A percentile compares a stretch with the other conserved stretches of the same genome.
These are phyloP conservation scores for Singerocomus rubriflavus DNA, from an alignment of 1,284 basidiomycete species.

Conservation along the genomic window DNA sequence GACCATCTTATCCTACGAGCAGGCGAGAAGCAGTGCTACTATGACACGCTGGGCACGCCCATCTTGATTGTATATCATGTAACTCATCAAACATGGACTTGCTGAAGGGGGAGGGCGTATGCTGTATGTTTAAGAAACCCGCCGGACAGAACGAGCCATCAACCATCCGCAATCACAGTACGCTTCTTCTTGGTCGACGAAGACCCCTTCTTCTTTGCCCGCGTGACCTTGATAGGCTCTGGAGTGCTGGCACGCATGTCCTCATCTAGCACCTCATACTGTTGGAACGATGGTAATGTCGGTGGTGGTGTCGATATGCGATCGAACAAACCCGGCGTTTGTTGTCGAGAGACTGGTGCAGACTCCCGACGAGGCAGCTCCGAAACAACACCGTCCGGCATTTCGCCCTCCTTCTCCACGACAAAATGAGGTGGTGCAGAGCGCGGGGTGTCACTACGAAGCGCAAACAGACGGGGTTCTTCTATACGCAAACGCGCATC, in stretches of 20 bases:
- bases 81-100: slow-evolving; percentile 11
- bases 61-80: slow-evolving; percentile 24
- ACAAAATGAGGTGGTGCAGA: slow-evolving; percentile 42
- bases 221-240: slow-evolving; percentile 71
- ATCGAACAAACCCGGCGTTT: slow-evolving; percentile 29
- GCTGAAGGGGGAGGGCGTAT: background rate
- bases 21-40: slow-evolving; percentile 17
- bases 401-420: slow-evolving; percentile 80
- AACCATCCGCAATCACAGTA: slow-evolving; percentile 32
- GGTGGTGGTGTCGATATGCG: slow-evolving; percentile 38
- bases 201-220: slow-evolving; percentile 66
- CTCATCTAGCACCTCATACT: slow-evolving; percentile 54
- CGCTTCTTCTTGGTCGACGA: slow-evolving; percentile 63
- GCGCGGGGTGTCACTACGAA: slow-evolving; percentile 36
- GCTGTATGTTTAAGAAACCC: background rate
- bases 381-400: slow-evolving; percentile 63
- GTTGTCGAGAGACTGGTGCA: slow-evolving; percentile 24
- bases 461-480: slow-evolving; percentile 39
- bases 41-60: slow-evolving; percentile 17
- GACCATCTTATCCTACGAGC: slow-evolving; percentile 14
- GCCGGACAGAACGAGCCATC: slow-evolving; percentile 3
- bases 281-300: slow-evolving; percentile 50
- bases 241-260: slow-evolving; percentile 55
- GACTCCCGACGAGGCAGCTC: slow-evolving; percentile 9
- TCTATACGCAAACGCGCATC: slow-evolving; percentile 16